Evolutionary conservation across 2,329 filamentous ascomycete species (phyloP).

Genomic region (Aspergillus tamarii): DNA sequence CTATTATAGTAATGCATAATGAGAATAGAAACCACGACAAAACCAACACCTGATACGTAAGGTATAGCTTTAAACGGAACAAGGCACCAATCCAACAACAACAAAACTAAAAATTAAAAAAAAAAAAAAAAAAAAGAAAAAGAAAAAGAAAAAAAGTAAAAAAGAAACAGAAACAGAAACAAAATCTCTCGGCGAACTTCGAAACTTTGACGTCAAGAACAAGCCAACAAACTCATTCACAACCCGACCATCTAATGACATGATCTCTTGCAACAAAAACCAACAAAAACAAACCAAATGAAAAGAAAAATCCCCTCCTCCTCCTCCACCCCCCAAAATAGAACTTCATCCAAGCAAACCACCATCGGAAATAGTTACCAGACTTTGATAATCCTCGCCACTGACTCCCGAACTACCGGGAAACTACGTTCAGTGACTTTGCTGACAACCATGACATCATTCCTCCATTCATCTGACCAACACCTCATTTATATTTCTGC

Average conservation of each 20-base stretch:
- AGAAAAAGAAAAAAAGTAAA: too few species aligned
- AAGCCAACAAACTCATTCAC: background rate
- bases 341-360: background rate
- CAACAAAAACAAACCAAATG: background rate
- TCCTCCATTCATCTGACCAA: background rate
- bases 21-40: background rate
- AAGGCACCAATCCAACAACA: too few species aligned
- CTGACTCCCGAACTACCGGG: too few species aligned
- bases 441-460: conserved; percentile 1
- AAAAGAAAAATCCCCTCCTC: background rate
- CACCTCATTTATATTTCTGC: background rate
- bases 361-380: background rate
- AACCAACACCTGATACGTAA: background rate
- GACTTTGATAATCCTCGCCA: background rate
- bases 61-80: background rate
- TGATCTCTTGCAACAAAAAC: background rate
- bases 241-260: background rate
- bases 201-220: background rate
- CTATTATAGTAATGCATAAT: background rate
- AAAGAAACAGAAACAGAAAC: too few species aligned
- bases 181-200: too few species aligned
- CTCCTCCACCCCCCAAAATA: background rate
- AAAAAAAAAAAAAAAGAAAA: too few species aligned
- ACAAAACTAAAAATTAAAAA: too few species aligned
- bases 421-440: too few species aligned